phyloP scores from a whole-genome alignment of 2,329 filamentous ascomycete genomes.

The Blastomyces parvus region DNA sequence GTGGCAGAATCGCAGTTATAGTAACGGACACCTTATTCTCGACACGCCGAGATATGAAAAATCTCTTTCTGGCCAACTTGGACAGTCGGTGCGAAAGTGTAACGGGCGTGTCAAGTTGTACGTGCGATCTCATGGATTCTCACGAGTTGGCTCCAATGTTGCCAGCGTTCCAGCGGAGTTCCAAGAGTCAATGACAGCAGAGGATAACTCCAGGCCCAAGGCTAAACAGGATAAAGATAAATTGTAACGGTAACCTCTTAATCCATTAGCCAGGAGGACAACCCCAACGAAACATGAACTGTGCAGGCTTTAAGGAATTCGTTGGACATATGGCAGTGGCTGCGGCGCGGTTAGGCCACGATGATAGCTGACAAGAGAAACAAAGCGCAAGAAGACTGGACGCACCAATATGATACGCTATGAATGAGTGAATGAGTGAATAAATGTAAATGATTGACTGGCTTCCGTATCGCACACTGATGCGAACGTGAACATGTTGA shows the following conservation, averaged over 20 bases:
- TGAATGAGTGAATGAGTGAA: background rate
- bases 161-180: background rate
- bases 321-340: background rate
- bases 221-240: background rate
- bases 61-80: background rate
- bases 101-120: conserved; percentile 7
- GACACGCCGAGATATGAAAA: background rate
- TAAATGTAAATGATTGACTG: background rate
- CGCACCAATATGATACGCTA: background rate
- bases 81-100: conserved; percentile 11
- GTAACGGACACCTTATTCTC: background rate
- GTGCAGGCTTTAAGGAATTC: background rate
- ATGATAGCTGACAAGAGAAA: background rate
- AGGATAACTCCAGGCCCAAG: background rate
- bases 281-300: background rate
- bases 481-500: background rate
- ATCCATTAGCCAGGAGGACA: background rate
- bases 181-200: conserved; percentile 1
- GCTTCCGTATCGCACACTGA: background rate
- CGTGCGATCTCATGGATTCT: background rate
- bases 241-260: background rate
- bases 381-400: background rate
- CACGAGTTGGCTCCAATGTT: background rate
- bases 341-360: background rate
- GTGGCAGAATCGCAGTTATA: background rate